Conservation (phyloP, 2,329 filamentous ascomycete genomes). For the Fusarium clavum region DNA sequence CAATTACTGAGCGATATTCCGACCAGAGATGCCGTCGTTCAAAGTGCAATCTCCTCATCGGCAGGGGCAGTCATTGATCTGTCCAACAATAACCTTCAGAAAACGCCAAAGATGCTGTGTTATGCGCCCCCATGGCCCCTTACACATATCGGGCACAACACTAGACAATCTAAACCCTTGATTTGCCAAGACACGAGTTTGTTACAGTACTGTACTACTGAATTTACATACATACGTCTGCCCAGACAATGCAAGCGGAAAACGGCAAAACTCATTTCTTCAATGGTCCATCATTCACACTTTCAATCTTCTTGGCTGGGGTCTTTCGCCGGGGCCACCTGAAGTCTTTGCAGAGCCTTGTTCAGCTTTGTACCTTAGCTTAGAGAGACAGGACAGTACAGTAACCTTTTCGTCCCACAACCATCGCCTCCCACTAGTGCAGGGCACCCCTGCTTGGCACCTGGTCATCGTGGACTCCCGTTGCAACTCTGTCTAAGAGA, state of each 20-base stretch:
- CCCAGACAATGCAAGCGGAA: conserved; percentile 33
- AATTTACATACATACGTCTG: conserved; percentile 24
- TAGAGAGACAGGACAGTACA: conserved; percentile 13
- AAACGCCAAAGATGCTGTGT: conserved; percentile 21
- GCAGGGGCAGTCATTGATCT: conserved; percentile 12
- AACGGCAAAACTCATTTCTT: conserved; percentile 21
- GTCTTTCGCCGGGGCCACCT: conserved; percentile 21
- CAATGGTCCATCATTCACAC: conserved; percentile 4
- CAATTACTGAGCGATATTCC: neutral
- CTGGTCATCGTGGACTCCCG: conserved; percentile 3
- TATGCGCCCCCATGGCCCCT: neutral
- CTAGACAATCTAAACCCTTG: conserved; percentile 7
- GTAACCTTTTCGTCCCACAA: conserved; percentile 27
- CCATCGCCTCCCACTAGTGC: conserved; percentile 9
- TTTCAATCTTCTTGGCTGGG: conserved; percentile 14
- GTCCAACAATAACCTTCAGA: conserved; percentile 19
- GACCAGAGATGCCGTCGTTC: conserved; percentile 1
- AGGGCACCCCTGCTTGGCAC: conserved; percentile 19
- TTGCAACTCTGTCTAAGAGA: conserved; percentile 22
- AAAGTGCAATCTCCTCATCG: conserved; percentile 21
- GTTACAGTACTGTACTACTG: neutral
- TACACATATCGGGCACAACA: neutral
- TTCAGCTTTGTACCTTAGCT: conserved; percentile 21
- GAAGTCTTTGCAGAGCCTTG: conserved; percentile 30
- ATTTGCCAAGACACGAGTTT: conserved; percentile 10